Evolutionary conservation across 305 asterid genomes (phyloP).

Genomic region (Coffea humblotiana): DNA sequence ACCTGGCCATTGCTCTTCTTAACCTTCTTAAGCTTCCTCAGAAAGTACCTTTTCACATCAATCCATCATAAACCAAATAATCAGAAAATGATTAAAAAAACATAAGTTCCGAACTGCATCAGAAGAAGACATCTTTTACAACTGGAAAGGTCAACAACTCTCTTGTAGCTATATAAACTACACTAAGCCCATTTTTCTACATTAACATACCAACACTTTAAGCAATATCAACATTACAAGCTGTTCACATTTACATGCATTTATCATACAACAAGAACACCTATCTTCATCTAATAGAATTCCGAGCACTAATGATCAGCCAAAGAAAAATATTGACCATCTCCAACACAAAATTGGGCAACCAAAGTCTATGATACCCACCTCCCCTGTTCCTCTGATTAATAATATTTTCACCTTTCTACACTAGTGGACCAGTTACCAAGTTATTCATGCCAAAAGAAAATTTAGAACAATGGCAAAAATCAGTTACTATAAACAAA

Average conservation of each 20-base stretch:
- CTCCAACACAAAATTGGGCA: not conserved
- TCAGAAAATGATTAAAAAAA: not conserved
- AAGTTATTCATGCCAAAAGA: not conserved
- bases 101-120: not conserved
- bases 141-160: not conserved
- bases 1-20: slow-evolving; percentile 83
- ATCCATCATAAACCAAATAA: not conserved
- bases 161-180: not conserved
- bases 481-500: not conserved
- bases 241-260: too few relatives aligned
- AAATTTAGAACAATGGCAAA: not conserved
- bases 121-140: not conserved
- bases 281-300: not conserved
- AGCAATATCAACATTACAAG: not conserved
- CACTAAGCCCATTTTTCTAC: not conserved
- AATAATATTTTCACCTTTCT: not conserved
- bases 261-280: too few relatives aligned
- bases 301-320: not conserved
- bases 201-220: not conserved
- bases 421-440: too few relatives aligned
- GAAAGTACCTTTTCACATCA: slow-evolving; percentile 50
- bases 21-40: slow-evolving; percentile 88
- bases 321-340: not conserved
- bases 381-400: not conserved
- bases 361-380: not conserved